A percentile compares a stretch with the other conserved stretches of the same genome.
phyloP scores from a whole-genome alignment of 2,329 filamentous ascomycete species.

The Cryoendolithus antarcticus region DNA sequence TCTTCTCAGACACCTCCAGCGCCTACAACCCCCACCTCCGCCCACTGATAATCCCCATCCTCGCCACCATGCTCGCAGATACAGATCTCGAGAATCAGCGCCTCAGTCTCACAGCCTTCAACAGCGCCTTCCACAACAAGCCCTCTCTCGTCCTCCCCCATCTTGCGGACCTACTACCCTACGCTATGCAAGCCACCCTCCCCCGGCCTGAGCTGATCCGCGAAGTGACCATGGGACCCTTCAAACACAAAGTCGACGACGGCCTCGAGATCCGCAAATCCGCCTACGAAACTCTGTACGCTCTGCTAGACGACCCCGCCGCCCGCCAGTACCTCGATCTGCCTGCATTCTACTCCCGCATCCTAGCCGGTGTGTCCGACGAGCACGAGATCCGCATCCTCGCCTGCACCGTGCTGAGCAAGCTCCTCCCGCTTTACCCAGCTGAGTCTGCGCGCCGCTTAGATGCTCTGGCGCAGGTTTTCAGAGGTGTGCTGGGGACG shows the following conservation, averaged over 20 bases:
- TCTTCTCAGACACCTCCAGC: slow-evolving; percentile 77
- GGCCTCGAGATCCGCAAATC: slow-evolving; percentile 92
- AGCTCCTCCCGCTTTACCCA: slow-evolving; percentile 68
- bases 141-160: slow-evolving; percentile 76
- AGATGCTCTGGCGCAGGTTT: slow-evolving; percentile 69
- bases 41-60: slow-evolving; percentile 68
- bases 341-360: slow-evolving; percentile 73
- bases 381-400: slow-evolving; percentile 92
- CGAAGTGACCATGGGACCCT: slow-evolving; percentile 92
- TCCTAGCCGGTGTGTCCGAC: slow-evolving; percentile 76
- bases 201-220: slow-evolving; percentile 80
- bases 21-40: slow-evolving; percentile 70
- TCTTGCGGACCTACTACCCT: slow-evolving; percentile 66
- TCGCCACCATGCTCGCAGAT: slow-evolving; percentile 79
- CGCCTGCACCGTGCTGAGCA: slow-evolving; percentile 88
- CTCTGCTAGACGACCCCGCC: slow-evolving; percentile 81
- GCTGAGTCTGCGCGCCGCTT: slow-evolving; percentile 75
- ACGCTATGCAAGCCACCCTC: slow-evolving; percentile 72
- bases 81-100: slow-evolving; percentile 80
- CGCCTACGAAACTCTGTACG: slow-evolving; percentile 91
- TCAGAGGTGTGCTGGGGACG: slow-evolving; percentile 63
- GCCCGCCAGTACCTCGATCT: slow-evolving; percentile 70
- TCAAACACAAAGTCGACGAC: slow-evolving; percentile 94
- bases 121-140: slow-evolving; percentile 91
- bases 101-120: slow-evolving; percentile 81